These are phyloP conservation scores for Fremontodendron californicum DNA, from an alignment of 345 rosid species.

Conservation along the genomic window DNA sequence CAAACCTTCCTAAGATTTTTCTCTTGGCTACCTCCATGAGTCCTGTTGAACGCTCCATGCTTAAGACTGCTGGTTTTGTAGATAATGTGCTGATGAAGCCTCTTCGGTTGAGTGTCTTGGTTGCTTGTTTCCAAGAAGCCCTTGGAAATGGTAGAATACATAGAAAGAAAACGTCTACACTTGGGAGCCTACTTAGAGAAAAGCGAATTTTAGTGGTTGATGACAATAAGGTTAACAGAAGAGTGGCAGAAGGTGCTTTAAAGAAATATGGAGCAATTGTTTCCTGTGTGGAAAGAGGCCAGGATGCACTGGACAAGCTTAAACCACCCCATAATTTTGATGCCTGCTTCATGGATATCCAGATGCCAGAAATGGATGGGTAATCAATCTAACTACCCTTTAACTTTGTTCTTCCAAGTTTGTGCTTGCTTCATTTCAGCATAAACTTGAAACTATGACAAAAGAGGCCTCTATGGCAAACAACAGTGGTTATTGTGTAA, in stretches of 20 bases:
- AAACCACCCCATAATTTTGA: slow-evolving; percentile 76
- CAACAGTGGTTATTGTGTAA: background rate
- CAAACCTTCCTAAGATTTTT: slow-evolving; percentile 44
- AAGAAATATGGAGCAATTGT: slow-evolving; percentile 74
- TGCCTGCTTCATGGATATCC: slow-evolving; percentile 94
- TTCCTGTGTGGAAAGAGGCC: slow-evolving; percentile 77
- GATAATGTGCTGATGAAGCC: slow-evolving; percentile 66
- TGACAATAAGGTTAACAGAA: slow-evolving; percentile 77
- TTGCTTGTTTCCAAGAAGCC: slow-evolving; percentile 67
- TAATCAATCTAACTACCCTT: slow-evolving; percentile 24
- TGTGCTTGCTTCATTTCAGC: background rate
- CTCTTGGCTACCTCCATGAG: slow-evolving; percentile 43
- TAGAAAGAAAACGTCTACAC: slow-evolving; percentile 39
- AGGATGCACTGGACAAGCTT: slow-evolving; percentile 57
- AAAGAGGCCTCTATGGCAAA: background rate
- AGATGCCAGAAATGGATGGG: slow-evolving; percentile 99
- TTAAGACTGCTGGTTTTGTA: slow-evolving; percentile 47
- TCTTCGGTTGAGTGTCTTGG: slow-evolving; percentile 56
- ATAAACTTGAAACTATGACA: background rate
- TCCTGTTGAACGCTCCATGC: slow-evolving; percentile 37
- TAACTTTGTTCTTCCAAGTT: background rate
- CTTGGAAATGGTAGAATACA: slow-evolving; percentile 46
- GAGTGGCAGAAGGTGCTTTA: slow-evolving; percentile 87
- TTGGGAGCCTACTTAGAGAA: slow-evolving; percentile 52
- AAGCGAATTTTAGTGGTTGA: slow-evolving; percentile 81